These are phyloP conservation scores for Neonectria neomacrospora DNA, from an alignment of 2,329 filamentous ascomycete species.

Conservation along the genomic window DNA sequence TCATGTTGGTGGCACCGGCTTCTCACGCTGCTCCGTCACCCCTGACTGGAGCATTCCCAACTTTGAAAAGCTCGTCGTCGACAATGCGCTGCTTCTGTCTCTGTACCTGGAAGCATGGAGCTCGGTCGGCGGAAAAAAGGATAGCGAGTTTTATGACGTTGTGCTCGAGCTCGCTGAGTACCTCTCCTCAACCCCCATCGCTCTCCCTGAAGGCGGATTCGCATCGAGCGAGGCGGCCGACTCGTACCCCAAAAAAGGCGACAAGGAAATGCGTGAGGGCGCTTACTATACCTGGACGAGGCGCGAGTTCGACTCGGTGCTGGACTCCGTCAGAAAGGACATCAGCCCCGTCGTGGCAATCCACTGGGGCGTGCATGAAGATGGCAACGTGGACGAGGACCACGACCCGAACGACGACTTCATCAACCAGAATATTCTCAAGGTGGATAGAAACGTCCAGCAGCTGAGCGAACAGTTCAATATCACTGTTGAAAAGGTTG, in stretches of 20 bases:
- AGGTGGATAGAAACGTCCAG: constrained; percentile 73
- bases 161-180: constrained; percentile 90
- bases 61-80: constrained; percentile 97
- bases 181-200: constrained; percentile 76
- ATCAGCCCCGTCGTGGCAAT: constrained; percentile 80
- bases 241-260: constrained; percentile 77
- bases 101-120: constrained; percentile 90
- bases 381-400: constrained; percentile 85
- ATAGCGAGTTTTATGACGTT: constrained; percentile 79
- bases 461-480: constrained; percentile 81
- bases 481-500: constrained; percentile 75
- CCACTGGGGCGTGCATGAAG: constrained; percentile 84
- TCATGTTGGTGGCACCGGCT: constrained; percentile 65
- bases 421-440: constrained; percentile 90
- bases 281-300: constrained; percentile 95
- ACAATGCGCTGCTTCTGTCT: constrained; percentile 86
- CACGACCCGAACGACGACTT: constrained; percentile 95
- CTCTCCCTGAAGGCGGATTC: constrained; percentile 77
- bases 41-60: constrained; percentile 93
- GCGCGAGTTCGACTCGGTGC: constrained; percentile 82
- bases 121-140: constrained; percentile 59
- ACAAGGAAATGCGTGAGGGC: constrained; percentile 86
- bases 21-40: constrained; percentile 85
- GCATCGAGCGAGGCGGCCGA: constrained; percentile 92
- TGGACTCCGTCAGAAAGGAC: constrained; percentile 61